phyloP scores from a whole-genome alignment of 1,139 yeast genomes.

The Scheffersomyces titani region DNA sequence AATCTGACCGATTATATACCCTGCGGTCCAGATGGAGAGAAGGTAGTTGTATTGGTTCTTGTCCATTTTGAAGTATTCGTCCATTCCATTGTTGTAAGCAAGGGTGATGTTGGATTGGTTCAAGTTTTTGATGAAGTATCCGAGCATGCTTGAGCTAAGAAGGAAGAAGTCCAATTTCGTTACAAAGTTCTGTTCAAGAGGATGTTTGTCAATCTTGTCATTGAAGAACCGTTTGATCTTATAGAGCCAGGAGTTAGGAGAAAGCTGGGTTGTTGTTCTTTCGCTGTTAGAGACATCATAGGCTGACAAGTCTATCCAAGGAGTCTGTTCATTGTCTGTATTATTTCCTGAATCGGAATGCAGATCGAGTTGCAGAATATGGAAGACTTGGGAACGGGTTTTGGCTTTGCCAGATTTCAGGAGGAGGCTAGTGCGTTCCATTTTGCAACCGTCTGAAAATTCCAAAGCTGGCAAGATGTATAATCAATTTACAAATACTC shows the following conservation, averaged over 20 bases:
- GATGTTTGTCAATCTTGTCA: constrained; percentile 17
- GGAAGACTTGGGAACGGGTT: background rate
- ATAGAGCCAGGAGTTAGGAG: constrained; percentile 3
- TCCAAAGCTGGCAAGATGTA: no score
- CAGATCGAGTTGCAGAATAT: background rate
- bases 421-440: background rate
- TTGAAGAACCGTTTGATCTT: constrained; percentile 8
- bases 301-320: background rate
- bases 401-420: background rate
- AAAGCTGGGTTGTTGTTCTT: background rate
- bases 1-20: constrained; percentile 55
- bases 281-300: background rate
- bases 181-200: constrained; percentile 41
- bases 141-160: constrained; percentile 44
- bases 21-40: constrained; percentile 55
- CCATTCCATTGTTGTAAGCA: constrained; percentile 16
- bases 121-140: constrained; percentile 34
- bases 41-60: constrained; percentile 27
- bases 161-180: constrained; percentile 47
- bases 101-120: constrained; percentile 14
- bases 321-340: background rate
- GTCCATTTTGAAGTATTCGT: constrained; percentile 13
- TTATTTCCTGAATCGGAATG: background rate
- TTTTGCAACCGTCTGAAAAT: background rate
- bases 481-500: background rate